Base-by-base conservation (phyloP, 2,329 filamentous ascomycete species). In the Epichloe baconii region DNA sequence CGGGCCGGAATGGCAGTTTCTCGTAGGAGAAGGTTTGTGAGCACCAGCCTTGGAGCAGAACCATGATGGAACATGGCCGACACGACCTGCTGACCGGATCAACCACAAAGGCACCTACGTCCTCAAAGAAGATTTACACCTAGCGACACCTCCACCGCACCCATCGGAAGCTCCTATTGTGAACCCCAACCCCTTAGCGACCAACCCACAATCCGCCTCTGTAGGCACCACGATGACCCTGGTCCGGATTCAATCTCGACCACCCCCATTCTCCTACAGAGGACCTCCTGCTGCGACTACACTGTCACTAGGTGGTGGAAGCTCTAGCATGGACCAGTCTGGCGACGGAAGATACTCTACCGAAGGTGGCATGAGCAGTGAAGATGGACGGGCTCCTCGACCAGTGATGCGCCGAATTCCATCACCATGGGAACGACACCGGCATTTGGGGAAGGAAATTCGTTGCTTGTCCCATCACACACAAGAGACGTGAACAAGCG, bases 61-160 rank as follows among this genome's bases (percentile, higher is more conserved):
- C 41, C 23, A 26, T 45, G 26, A 26, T 14, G 17, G 8, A 38
- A 40, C 5, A 8, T 8, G 5, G 15, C 23, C 42, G n/a, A 42
- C 23, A 17, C 15, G n/a, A 17, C 21, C 57, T 47, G 38, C 52
- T 56, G 50, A 57, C 54, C 11, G 12, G 43, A 7, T 23, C 47
- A 50, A 31, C n/a, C 35, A 17, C 36, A 49, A 59, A 93, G 88
- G 90, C 62, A 91, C 87, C 54, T 98, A 98, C 63, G 77, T 86
- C 21, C 79, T 97, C 43, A 85, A 89, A 66, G 91, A 98, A 69
- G 88, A 95, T 65, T 73, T 98, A 31, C 85, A 89, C 58, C 83
- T 98, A 52, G 91, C 93, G 44, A 96, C 90, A 36, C 93, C 93
- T 52, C 91, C 91, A 56, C 90, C 90, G 14, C 93, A 98, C 69